These are phyloP conservation scores for Priceomyces carsonii DNA, from an alignment of 805 yeast species.

Conservation along the genomic window DNA sequence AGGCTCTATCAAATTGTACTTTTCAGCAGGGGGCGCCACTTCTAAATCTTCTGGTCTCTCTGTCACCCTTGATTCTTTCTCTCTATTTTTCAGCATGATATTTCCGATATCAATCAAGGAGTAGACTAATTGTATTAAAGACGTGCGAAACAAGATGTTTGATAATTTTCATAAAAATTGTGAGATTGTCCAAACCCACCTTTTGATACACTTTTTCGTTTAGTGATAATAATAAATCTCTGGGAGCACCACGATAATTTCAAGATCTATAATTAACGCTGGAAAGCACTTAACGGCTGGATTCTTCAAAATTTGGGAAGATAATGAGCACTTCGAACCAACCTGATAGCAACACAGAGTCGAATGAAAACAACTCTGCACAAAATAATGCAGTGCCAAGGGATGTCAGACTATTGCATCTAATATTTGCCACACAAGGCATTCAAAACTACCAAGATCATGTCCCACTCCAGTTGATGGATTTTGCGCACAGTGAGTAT, in stretches of 20 bases:
- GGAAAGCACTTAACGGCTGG: background rate
- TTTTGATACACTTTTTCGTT: no score
- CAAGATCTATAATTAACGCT: no score
- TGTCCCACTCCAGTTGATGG: constrained; percentile 94
- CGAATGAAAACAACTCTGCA: background rate
- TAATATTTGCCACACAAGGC: constrained; percentile 91
- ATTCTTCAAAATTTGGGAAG: background rate
- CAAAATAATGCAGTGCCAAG: constrained; percentile 57
- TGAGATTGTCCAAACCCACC: no score
- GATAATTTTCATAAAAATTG: no score
- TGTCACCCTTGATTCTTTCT: constrained; percentile 15
- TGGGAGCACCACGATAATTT: background rate
- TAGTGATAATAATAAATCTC: background rate
- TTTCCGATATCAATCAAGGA: background rate
- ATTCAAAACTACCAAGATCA: constrained; percentile 92
- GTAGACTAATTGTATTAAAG: background rate
- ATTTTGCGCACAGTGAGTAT: constrained; percentile 75
- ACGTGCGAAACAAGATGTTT: no score
- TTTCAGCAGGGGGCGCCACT: constrained; percentile 18
- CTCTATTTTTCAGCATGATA: constrained; percentile 3
- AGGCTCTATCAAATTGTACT: constrained; percentile 23
- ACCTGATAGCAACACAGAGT: constrained; percentile 3
- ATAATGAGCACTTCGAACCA: constrained; percentile 10
- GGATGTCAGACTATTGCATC: constrained; percentile 86
- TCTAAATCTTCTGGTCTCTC: constrained; percentile 26